A percentile compares a stretch with the other conserved stretches of the same genome.
Conservation (phyloP, 805 yeast species). For the Vanderwaltozyma verrucispora region DNA sequence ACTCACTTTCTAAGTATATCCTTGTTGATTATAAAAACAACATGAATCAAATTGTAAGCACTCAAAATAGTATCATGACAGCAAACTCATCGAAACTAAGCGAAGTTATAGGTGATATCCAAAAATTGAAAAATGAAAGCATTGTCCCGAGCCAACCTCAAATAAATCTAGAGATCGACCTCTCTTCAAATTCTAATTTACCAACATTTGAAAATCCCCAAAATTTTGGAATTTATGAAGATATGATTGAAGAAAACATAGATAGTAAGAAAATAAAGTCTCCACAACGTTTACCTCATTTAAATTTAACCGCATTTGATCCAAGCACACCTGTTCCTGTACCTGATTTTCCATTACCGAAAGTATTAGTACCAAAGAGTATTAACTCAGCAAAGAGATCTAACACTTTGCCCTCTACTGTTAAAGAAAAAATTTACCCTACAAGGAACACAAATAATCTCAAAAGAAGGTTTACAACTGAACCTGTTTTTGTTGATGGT, state of each 20-base stretch:
- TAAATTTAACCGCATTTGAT: constrained; percentile 1
- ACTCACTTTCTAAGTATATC: not conserved
- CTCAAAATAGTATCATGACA: constrained; percentile 8
- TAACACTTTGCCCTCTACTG: not conserved
- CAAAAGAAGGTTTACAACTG: constrained; percentile 15
- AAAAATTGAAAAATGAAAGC: not conserved
- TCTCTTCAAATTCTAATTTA: constrained; percentile 2
- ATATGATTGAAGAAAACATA: constrained; percentile 3
- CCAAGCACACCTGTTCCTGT: constrained; percentile 23
- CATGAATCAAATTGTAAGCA: constrained; percentile 7
- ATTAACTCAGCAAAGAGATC: constrained; percentile 15
- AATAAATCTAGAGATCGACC: constrained; percentile 1
- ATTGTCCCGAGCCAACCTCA: not conserved
- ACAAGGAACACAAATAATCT: constrained; percentile 8
- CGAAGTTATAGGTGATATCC: constrained; percentile 1
- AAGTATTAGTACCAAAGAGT: constrained; percentile 20
- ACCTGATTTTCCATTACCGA: constrained; percentile 21
- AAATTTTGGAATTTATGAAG: constrained; percentile 7
- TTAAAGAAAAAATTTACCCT: not conserved
- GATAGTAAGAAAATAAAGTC: not conserved
- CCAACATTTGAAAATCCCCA: constrained; percentile 11
- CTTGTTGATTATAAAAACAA: constrained; percentile 5
- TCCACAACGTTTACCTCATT: not conserved
- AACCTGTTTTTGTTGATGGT: constrained; percentile 2
- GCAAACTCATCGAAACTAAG: constrained; percentile 2